phyloP scores from a whole-genome alignment of 1,284 basidiomycete genomes.

The Neonothopanus nambi region DNA sequence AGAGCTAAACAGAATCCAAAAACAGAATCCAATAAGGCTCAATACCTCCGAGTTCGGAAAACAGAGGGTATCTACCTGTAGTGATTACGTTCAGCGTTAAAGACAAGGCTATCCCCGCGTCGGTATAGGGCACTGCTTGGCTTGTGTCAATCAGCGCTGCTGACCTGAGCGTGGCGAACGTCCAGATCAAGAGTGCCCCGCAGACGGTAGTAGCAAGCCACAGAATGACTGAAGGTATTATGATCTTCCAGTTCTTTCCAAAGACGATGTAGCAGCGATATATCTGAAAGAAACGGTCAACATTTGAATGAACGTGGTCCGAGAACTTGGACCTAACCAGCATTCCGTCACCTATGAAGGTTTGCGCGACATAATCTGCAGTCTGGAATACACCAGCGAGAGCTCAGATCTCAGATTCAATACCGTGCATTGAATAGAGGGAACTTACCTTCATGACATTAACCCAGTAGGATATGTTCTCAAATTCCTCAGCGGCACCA shows the following conservation, averaged over 20 bases:
- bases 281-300: slow-evolving; percentile 5
- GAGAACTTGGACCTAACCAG: no score
- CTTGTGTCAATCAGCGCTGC: no score
- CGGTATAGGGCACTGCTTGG: no score
- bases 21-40: no score
- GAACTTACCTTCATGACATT: slow-evolving; percentile 13
- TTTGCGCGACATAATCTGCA: slow-evolving; percentile 1
- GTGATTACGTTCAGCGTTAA: neutral
- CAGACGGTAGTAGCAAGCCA: slow-evolving; percentile 8
- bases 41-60: neutral
- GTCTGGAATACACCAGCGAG: neutral
- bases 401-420: neutral
- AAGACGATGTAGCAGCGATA: slow-evolving; percentile 17
- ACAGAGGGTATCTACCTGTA: neutral
- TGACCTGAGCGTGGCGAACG: no score
- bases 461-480: slow-evolving; percentile 7
- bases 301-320: no score
- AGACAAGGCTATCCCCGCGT: no score
- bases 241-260: neutral
- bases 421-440: neutral
- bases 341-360: slow-evolving; percentile 11
- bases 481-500: slow-evolving; percentile 8
- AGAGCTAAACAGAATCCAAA: slow-evolving; percentile 3
- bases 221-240: slow-evolving; percentile 4
- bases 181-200: no score